Conservation (phyloP, 78 protist species). For the Blattamonas nauphoetae region DNA sequence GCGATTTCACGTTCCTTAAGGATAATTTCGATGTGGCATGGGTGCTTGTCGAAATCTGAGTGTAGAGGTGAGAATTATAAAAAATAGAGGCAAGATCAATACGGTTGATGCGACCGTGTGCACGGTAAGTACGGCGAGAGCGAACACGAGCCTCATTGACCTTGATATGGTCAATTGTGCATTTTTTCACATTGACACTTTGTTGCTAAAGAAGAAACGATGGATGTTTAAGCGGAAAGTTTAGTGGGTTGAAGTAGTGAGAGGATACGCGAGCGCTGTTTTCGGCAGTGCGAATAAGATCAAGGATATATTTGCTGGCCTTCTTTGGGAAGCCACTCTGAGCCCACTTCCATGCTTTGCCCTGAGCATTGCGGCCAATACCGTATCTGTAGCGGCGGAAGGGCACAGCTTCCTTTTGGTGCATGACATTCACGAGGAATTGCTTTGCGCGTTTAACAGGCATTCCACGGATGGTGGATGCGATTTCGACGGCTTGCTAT, state of each 20-base stretch:
- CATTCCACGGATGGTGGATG: conserved; percentile 40
- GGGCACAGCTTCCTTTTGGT: conserved; percentile 51
- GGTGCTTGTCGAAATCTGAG: conserved; percentile 37
- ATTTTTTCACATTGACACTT: conserved; percentile 39
- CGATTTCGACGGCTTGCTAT: conserved; percentile 90
- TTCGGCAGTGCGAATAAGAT: conserved; percentile 54
- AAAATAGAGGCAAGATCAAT: background rate
- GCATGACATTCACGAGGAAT: conserved; percentile 40
- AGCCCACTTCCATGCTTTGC: conserved; percentile 14
- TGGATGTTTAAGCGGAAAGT: background rate
- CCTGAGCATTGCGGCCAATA: conserved; percentile 53
- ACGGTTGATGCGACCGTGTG: conserved; percentile 64
- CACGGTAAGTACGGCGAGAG: conserved; percentile 62
- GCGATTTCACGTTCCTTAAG: conserved; percentile 21
- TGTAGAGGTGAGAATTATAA: background rate
- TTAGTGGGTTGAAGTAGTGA: background rate
- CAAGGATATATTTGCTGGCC: conserved; percentile 29
- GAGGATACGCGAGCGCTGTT: conserved; percentile 35
- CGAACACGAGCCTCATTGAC: conserved; percentile 38
- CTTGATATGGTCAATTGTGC: conserved; percentile 48
- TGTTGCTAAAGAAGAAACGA: too few relatives aligned
- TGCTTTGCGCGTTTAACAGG: conserved; percentile 34
- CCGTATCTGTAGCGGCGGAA: conserved; percentile 43
- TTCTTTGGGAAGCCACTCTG: conserved; percentile 52
- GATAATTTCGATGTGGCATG: conserved; percentile 59